Base-by-base conservation (phyloP, 331 rosid species). In the Dryas integrifolia region DNA sequence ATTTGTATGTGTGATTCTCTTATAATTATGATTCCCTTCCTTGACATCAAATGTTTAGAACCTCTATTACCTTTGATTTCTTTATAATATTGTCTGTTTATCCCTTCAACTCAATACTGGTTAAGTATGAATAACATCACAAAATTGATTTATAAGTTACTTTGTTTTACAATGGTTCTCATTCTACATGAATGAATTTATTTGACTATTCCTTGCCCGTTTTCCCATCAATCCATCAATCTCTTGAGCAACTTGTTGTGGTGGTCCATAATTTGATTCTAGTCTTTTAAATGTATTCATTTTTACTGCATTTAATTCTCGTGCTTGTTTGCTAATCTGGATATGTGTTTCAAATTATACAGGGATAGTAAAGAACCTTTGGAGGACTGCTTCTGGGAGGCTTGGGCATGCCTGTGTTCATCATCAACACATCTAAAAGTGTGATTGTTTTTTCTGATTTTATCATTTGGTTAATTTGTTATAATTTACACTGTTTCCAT, bases 321-420 rank as follows among this genome's bases (percentile, higher is more conserved):
- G 74, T 55, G 58, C 58, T 82, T 67, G 61, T 76, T 76, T 79
- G 67, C 75, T 62, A 79, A 82, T 59, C 55, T 78, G 69, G 79
- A 62, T 24, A 11, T 75, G 75, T 49, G 49, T 80, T 49, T 46
- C 76, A 65, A 53, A 77, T 62, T 59, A 57, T 69, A 75, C 84
- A 89, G 95, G 88, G 86, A 77, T 61, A 75, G 26, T 66, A 64
- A 80, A 14, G 90, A 79, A 13, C 72, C 99, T 80, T 82, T 95
- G 69, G 99, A 92, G 85, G 97, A 95, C 79, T 92, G 98, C 88
- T 74, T 88, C 51, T 95, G 99, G 99, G 99, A 90, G 82, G 99
- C 99, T 35, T 95, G 99, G 99, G 99, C 97, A 68, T 95, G 99
- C 68, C 90, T 95, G 14, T 82, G 88, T 77, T 87, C 96, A 38